Evolutionary conservation across 78 protist genomes (phyloP).

Genomic region (Dictyostelium purpureum): DNA sequence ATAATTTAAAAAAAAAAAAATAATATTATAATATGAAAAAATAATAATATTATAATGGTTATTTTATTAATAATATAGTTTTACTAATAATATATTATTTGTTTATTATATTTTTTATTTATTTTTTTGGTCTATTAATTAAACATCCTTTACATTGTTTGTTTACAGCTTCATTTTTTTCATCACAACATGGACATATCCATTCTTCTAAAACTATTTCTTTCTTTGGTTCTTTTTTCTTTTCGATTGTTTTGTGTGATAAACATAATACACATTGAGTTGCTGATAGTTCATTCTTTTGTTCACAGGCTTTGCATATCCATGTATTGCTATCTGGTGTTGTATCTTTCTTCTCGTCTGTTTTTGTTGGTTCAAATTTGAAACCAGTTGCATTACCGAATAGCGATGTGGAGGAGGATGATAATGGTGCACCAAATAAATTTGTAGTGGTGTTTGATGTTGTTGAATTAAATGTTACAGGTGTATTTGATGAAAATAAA

Average conservation of each 20-base stretch:
- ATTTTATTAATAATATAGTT: not conserved
- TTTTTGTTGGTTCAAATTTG: no score
- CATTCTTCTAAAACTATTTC: no score
- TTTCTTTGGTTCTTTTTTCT: not conserved
- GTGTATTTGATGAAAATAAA: conserved; percentile 1
- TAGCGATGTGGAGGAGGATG: not conserved
- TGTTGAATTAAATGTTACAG: not conserved
- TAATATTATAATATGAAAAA: no score
- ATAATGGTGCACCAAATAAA: not conserved
- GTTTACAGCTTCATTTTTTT: not conserved
- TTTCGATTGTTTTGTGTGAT: not conserved
- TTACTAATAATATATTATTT: no score
- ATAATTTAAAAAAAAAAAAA: no score
- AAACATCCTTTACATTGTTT: not conserved
- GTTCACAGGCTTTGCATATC: not conserved
- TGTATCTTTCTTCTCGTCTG: not conserved
- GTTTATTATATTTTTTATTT: not conserved
- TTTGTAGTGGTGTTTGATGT: not conserved
- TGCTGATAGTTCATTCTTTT: not conserved
- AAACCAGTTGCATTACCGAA: no score
- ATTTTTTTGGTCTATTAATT: not conserved
- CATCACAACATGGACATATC: conserved; percentile 21
- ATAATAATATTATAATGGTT: no score
- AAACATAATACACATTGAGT: not conserved
- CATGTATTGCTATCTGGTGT: not conserved